Evolutionary conservation across 805 yeast species (phyloP).

Genomic region (Saturnispora sekii): DNA sequence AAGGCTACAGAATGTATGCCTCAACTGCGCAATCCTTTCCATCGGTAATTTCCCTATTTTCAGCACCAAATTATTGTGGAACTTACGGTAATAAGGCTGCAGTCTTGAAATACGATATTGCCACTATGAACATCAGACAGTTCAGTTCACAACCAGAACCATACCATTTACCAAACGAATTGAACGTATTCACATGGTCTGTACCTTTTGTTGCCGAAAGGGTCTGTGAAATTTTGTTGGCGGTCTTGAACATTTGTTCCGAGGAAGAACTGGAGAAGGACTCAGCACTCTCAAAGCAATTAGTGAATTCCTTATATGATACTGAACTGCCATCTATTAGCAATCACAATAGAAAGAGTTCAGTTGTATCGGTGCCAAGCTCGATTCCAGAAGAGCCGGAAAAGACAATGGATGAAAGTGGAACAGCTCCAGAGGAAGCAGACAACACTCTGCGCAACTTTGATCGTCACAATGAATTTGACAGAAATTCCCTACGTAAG

Average conservation of each 20-base stretch:
- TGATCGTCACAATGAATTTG: slow-evolving; percentile 13
- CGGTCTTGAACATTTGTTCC: slow-evolving; percentile 86
- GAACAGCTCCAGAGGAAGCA: neutral
- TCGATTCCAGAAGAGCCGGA: neutral
- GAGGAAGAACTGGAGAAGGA: slow-evolving; percentile 87
- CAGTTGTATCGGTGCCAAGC: neutral
- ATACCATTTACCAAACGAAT: slow-evolving; percentile 90
- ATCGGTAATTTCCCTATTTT: slow-evolving; percentile 78
- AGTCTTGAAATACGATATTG: slow-evolving; percentile 79
- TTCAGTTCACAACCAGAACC: slow-evolving; percentile 92
- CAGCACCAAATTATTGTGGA: slow-evolving; percentile 93
- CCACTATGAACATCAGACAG: slow-evolving; percentile 91
- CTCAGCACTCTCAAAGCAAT: slow-evolving; percentile 39
- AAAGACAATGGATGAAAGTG: neutral
- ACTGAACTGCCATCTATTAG: slow-evolving; percentile 7
- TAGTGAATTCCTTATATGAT: slow-evolving; percentile 26
- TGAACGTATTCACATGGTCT: slow-evolving; percentile 98
- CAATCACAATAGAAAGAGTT: neutral
- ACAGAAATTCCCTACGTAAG: slow-evolving; percentile 50
- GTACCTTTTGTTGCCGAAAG: slow-evolving; percentile 96
- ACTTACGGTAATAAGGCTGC: slow-evolving; percentile 94
- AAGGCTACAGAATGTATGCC: slow-evolving; percentile 91
- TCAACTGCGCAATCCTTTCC: slow-evolving; percentile 86
- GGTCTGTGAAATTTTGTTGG: slow-evolving; percentile 84
- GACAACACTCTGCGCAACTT: neutral